A percentile compares a stretch with the other conserved stretches of the same genome.
Evolutionary conservation across 2,329 filamentous ascomycete species (phyloP).

Genomic region (Aspergillus sp.): DNA sequence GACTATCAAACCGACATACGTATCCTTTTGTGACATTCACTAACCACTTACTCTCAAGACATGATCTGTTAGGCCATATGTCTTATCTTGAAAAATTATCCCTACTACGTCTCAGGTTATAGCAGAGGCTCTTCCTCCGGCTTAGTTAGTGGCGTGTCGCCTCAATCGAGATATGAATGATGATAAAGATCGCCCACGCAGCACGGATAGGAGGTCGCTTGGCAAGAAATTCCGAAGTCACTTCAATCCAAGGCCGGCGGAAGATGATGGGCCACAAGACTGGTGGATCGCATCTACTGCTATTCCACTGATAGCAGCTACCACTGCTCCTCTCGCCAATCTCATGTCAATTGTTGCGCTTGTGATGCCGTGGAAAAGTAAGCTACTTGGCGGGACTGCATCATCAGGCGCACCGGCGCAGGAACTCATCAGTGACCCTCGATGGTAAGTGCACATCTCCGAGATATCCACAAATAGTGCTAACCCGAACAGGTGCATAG

Average conservation of each 20-base stretch:
- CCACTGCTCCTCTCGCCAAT: slow-evolving; percentile 82
- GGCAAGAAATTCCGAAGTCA: slow-evolving; percentile 17
- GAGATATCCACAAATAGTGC: not conserved
- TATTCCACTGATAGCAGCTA: slow-evolving; percentile 78
- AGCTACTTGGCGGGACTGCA: slow-evolving; percentile 47
- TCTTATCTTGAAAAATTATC: not conserved
- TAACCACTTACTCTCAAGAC: not conserved
- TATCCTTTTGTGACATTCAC: not conserved
- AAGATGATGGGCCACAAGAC: slow-evolving; percentile 47
- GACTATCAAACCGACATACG: not conserved
- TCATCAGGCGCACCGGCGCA: slow-evolving; percentile 54
- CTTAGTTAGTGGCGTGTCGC: not conserved
- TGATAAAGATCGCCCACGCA: not conserved
- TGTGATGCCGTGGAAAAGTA: slow-evolving; percentile 73
- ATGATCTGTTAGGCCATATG: not conserved
- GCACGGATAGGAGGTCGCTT: not conserved
- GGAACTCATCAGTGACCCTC: slow-evolving; percentile 65
- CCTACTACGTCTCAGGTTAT: no score
- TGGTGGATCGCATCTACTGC: slow-evolving; percentile 57
- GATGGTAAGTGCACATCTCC: slow-evolving; percentile 57
- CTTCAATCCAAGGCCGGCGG: slow-evolving; percentile 40
- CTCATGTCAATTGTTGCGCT: slow-evolving; percentile 84
- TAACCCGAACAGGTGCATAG: slow-evolving; percentile 60
- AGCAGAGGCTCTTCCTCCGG: not conserved
- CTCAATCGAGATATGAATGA: not conserved